Evolutionary conservation across 257 asterid species (phyloP).

Genomic region (Salvia miltiorrhiza): DNA sequence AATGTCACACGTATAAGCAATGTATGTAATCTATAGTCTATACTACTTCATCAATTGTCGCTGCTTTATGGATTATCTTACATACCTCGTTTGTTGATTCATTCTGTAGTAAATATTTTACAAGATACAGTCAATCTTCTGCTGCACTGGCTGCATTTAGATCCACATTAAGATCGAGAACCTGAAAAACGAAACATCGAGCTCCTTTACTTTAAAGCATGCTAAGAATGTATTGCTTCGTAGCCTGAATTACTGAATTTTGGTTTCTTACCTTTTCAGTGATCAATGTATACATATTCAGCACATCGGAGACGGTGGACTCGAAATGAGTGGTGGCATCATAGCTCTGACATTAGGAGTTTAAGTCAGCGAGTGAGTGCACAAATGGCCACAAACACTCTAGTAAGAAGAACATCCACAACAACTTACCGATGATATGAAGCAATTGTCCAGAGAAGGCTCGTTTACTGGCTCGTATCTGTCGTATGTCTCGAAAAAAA

Average conservation of each 20-base stretch:
- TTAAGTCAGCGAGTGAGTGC: not conserved
- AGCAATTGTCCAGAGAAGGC: slow-evolving; percentile 83
- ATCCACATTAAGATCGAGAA: slow-evolving; percentile 49
- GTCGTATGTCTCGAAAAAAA: slow-evolving; percentile 79
- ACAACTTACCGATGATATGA: slow-evolving; percentile 74
- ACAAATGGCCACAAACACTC: not conserved
- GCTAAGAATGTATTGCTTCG: no score
- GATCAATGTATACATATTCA: slow-evolving; percentile 53
- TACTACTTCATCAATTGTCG: no score
- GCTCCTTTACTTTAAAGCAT: no score
- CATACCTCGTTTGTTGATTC: not conserved
- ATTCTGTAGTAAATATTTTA: not conserved
- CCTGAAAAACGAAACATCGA: slow-evolving; percentile 24
- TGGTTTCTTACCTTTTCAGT: slow-evolving; percentile 56
- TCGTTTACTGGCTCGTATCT: slow-evolving; percentile 86
- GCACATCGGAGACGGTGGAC: slow-evolving; percentile 54
- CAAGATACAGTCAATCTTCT: slow-evolving; percentile 37
- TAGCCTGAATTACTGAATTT: not conserved
- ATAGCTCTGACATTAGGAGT: slow-evolving; percentile 41
- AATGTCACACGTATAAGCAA: not conserved
- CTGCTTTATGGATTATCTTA: not conserved
- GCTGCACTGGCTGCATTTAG: slow-evolving; percentile 56
- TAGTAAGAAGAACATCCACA: slow-evolving; percentile 6
- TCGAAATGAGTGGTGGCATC: slow-evolving; percentile 66
- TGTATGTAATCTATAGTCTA: not conserved